A percentile compares a stretch with the other conserved stretches of the same genome.
Evolutionary conservation across 768 basidiomycete genomes (phyloP).

Genomic region (Amylocystis lapponica): DNA sequence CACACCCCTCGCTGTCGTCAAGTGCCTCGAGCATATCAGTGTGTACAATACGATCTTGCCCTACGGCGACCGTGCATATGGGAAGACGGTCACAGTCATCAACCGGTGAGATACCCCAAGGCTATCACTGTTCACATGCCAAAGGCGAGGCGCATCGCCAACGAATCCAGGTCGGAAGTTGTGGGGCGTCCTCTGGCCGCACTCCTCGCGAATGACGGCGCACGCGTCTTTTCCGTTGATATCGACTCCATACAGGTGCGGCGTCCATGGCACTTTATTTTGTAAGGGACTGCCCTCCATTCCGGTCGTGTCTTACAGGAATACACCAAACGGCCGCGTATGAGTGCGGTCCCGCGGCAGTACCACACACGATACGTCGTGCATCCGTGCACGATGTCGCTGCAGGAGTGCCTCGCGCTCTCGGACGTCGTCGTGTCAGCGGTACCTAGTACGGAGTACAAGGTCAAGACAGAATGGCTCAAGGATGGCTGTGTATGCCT

Average conservation of each 20-base stretch:
- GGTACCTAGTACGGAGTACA: slow-evolving; percentile 81
- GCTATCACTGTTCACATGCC: too few relatives aligned
- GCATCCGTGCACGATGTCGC: slow-evolving; percentile 57
- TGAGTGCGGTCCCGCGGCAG: slow-evolving; percentile 35
- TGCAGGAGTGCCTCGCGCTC: slow-evolving; percentile 75
- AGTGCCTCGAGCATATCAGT: slow-evolving; percentile 83
- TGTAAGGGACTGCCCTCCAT: too few relatives aligned
- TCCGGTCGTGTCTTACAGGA: too few relatives aligned
- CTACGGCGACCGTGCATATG: slow-evolving; percentile 93
- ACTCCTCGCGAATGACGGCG: slow-evolving; percentile 92
- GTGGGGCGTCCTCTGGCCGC: slow-evolving; percentile 97
- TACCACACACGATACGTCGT: slow-evolving; percentile 86
- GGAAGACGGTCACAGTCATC: slow-evolving; percentile 88
- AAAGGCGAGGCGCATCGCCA: too few relatives aligned
- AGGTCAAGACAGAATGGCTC: slow-evolving; percentile 81
- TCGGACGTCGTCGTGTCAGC: slow-evolving; percentile 95
- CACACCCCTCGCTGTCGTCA: slow-evolving; percentile 95
- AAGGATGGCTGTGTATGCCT: slow-evolving; percentile 93
- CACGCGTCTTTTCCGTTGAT: slow-evolving; percentile 91
- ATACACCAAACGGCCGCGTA: slow-evolving; percentile 85
- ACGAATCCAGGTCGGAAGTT: slow-evolving; percentile 78
- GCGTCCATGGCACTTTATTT: too few relatives aligned
- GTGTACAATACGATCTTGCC: slow-evolving; percentile 91
- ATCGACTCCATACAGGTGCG: slow-evolving; percentile 86
- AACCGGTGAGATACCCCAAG: slow-evolving; percentile 59